Percentiles rank a stretch among this genome's conserved stretches.
Evolutionary conservation across 768 basidiomycete genomes (phyloP).

Genomic region (Russula virescens): DNA sequence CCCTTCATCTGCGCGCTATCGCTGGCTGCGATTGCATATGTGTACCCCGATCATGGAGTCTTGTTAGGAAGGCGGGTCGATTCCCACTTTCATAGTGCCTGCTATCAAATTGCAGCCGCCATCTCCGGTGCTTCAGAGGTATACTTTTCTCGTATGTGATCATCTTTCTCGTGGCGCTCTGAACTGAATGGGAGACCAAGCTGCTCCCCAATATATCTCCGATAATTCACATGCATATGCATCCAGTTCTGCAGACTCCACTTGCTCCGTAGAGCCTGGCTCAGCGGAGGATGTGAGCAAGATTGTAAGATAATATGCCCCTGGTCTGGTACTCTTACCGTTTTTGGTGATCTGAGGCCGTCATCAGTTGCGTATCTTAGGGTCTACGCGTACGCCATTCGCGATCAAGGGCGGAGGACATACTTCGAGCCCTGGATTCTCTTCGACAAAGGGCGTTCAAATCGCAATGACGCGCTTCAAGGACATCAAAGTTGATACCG

Average conservation of each 20-base stretch:
- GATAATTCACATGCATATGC: constrained; percentile 10
- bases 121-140: neutral
- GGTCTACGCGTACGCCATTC: neutral
- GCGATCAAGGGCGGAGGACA: constrained; percentile 2
- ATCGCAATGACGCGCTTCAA: constrained; percentile 27
- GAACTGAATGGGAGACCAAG: neutral
- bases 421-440: constrained; percentile 24
- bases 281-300: constrained; percentile 3
- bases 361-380: neutral
- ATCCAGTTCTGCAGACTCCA: neutral
- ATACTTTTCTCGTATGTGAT: neutral
- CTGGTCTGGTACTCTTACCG: neutral
- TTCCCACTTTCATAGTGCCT: neutral
- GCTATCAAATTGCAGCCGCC: neutral
- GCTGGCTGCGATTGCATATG: neutral
- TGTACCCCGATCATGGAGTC: neutral
- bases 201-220: neutral
- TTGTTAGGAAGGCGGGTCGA: neutral
- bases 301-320: constrained; percentile 14
- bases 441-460: constrained; percentile 27
- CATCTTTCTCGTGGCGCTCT: neutral
- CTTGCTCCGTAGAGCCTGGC: neutral
- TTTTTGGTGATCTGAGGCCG: neutral
- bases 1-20: neutral
- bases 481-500: neutral